Percentiles rank a stretch among this genome's conserved stretches.
Evolutionary conservation across 108 stramenopile species (phyloP).

Genomic region (Aurantiochytrium sp.): DNA sequence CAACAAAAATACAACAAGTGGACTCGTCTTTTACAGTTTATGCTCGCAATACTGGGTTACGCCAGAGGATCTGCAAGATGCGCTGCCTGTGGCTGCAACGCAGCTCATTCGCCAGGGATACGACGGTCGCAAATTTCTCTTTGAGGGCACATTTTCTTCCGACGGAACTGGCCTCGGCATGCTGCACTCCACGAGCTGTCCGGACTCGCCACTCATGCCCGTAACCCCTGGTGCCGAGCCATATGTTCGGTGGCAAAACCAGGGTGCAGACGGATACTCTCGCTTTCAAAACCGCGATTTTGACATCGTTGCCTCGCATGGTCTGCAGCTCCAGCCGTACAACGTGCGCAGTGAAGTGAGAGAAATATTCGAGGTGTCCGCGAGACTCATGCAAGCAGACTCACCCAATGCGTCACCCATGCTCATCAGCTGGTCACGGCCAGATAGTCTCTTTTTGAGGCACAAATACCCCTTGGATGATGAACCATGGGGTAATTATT

Average conservation of each 20-base stretch:
- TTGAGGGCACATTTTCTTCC: neutral
- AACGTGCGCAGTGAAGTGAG: neutral
- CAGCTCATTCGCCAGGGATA: neutral
- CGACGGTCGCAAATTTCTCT: neutral
- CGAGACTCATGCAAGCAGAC: neutral
- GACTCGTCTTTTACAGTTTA: neutral
- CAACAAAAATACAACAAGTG: neutral
- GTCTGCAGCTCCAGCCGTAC: neutral
- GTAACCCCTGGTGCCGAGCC: neutral
- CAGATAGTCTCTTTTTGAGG: neutral
- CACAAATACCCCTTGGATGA: neutral
- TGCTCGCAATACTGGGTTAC: conserved; percentile 3
- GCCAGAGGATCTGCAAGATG: neutral
- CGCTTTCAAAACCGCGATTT: neutral
- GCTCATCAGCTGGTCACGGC: neutral
- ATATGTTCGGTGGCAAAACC: neutral
- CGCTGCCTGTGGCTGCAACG: neutral
- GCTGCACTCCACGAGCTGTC: neutral
- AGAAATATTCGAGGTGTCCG: neutral
- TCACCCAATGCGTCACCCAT: neutral
- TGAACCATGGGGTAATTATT: neutral
- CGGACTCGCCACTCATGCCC: neutral
- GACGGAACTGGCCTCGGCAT: neutral
- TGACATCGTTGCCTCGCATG: neutral
- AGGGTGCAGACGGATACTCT: neutral